Percentiles rank a stretch among this genome's conserved stretches.
Evolutionary conservation across 2,329 filamentous ascomycete genomes (phyloP).

Genomic region (Lachnellula subtilissima): DNA sequence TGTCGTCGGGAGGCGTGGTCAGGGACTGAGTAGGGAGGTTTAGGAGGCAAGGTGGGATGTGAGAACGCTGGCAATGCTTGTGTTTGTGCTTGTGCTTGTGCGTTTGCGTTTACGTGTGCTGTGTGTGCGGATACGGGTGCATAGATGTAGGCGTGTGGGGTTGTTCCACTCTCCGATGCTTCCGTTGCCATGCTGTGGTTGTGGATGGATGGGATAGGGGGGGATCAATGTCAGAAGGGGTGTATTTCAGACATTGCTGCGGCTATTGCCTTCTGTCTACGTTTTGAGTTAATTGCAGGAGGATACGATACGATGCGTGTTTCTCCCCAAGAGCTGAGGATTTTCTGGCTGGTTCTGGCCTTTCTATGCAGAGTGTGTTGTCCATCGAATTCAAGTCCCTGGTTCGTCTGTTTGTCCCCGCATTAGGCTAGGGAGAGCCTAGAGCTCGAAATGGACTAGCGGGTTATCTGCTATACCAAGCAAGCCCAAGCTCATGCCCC

Average conservation of each 20-base stretch:
- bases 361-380: constrained; percentile 10
- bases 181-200: constrained; percentile 24
- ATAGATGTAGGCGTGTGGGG: constrained; percentile 7
- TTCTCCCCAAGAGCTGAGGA: constrained; percentile 4
- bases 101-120: no score
- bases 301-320: constrained; percentile 6
- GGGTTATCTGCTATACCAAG: neutral
- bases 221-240: constrained; percentile 11
- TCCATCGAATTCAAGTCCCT: neutral
- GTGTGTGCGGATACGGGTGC: no score
- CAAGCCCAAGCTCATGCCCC: neutral
- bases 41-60: constrained; percentile 16
- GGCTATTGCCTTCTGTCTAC: constrained; percentile 4
- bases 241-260: constrained; percentile 17
- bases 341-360: constrained; percentile 2
- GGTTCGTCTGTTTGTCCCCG: constrained; percentile 1
- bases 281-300: constrained; percentile 20
- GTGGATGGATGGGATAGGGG: neutral
- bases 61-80: constrained; percentile 14
- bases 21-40: constrained; percentile 22
- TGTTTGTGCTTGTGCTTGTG: neutral
- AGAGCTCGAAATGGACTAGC: neutral
- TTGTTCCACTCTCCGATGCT: constrained; percentile 12
- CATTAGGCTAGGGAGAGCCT: neutral
- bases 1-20: constrained; percentile 22